phyloP scores from a whole-genome alignment of 208 protist genomes.

The Naegleria fowleri region DNA sequence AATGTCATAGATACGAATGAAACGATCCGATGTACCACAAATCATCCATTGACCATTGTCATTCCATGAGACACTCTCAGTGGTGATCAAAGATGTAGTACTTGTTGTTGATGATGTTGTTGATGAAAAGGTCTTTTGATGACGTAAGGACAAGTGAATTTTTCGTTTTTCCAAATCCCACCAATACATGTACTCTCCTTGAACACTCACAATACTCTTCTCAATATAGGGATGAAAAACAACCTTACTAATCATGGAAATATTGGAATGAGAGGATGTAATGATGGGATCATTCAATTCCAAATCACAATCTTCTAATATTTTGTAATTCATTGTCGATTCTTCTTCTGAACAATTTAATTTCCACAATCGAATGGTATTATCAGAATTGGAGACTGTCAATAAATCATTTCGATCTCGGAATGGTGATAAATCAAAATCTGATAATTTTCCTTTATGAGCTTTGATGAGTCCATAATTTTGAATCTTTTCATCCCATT shows the following conservation, averaged over 20 bases:
- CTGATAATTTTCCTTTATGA: not conserved
- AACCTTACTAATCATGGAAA: not conserved
- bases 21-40: not conserved
- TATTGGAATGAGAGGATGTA: not conserved
- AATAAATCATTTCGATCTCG: constrained; percentile 47
- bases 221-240: not conserved
- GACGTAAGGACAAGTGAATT: too few relatives aligned
- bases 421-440: constrained; percentile 19
- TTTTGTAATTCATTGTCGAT: not conserved
- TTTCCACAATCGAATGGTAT: constrained; percentile 72
- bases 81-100: not conserved
- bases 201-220: not conserved
- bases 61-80: not conserved
- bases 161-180: not conserved
- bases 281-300: not conserved
- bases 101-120: not conserved
- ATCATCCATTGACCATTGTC: not conserved
- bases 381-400: constrained; percentile 59
- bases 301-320: not conserved
- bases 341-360: not conserved
- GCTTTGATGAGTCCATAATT: not conserved
- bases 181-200: not conserved
- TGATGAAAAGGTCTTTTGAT: too few relatives aligned
- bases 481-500: not conserved
- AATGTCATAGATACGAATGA: not conserved